Evolutionary conservation across 192 early-diverging fungal species (phyloP), one percentile per base, ranked within the genome.

Genomic region (Podila verticillata): DNA sequence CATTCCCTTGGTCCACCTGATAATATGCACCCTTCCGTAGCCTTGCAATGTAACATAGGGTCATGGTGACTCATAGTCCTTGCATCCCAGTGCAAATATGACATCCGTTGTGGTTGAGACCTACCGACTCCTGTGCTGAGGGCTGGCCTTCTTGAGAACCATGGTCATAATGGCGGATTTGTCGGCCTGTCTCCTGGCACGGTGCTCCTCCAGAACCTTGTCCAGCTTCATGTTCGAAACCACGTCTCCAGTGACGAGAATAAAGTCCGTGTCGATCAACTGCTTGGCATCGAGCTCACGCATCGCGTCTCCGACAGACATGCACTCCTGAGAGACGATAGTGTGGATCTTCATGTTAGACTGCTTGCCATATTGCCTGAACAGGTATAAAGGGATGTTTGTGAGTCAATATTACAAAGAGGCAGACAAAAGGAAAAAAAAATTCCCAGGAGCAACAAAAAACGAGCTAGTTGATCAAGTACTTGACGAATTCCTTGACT

Each of bases 91-190:
- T 54, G 51, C 20, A 19, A n/a, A 66, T 12, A 48, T 15, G 57
- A 48, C 44, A 9, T 17, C 24, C 7, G 35, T 3, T 17, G 22
- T 54, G 7, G 54, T 54, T 3, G 35, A 22, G 5, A 79, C 70
- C 44, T 80, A 80, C 77, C 77, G 77, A 80, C 77, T 80, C 66
- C 77, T 63, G 70, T 80, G 77, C 22, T 68, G 69, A 7, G 69
- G 70, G 39, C 72, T 79, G n/a, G 91, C 91, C 72, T 94, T 91
- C 56, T 92, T 93, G 44, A 95, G 82, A 28, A 95, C 84, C 94
- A 99, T 95, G 17, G 96, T 99, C 95, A 99, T 97, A 69, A 99
- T 96, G 30, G 91, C 83, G 63, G 93, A 92, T 54, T 92, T 92
- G 75, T 99, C 96, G 39, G 83, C 84, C 39, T 72, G 68, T 74